Percentiles rank a stretch among this genome's conserved stretches.
These are phyloP conservation scores for Fusarium oligoseptatum DNA, from an alignment of 2,329 filamentous ascomycete genomes.

Conservation along the genomic window DNA sequence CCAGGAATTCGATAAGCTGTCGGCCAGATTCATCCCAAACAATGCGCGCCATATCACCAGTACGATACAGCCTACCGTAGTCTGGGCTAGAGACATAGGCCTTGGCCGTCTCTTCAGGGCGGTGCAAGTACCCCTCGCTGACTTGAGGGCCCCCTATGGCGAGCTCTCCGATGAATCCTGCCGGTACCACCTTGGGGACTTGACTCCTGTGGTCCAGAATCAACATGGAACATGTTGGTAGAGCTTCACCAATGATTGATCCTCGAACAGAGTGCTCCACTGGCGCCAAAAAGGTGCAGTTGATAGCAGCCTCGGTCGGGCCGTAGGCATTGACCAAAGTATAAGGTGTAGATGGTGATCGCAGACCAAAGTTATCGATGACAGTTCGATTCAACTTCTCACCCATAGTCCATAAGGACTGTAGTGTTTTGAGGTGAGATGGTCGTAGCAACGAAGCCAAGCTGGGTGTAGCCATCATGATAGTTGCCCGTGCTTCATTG, in stretches of 20 bases:
- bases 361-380: conserved; percentile 46
- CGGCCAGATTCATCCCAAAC: conserved; percentile 72
- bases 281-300: conserved; percentile 38
- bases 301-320: conserved; percentile 46
- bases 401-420: conserved; percentile 8
- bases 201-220: conserved; percentile 37
- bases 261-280: conserved; percentile 43
- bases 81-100: not conserved
- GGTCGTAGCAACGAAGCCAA: conserved; percentile 49
- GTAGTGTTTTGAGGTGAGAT: conserved; percentile 1
- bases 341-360: conserved; percentile 41
- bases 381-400: conserved; percentile 38
- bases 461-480: conserved; percentile 56
- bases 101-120: conserved; percentile 67
- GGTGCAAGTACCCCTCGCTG: conserved; percentile 74
- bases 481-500: conserved; percentile 50
- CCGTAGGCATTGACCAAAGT: conserved; percentile 46
- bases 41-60: conserved; percentile 8
- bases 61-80: conserved; percentile 7
- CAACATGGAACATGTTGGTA: conserved; percentile 52
- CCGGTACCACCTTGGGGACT: conserved; percentile 65
- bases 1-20: conserved; percentile 70
- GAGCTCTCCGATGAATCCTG: conserved; percentile 80
- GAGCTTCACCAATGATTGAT: conserved; percentile 53
- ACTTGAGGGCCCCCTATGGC: conserved; percentile 86